Conservation (phyloP, 495 filamentous ascomycete species). For the Daldinia decipiens region DNA sequence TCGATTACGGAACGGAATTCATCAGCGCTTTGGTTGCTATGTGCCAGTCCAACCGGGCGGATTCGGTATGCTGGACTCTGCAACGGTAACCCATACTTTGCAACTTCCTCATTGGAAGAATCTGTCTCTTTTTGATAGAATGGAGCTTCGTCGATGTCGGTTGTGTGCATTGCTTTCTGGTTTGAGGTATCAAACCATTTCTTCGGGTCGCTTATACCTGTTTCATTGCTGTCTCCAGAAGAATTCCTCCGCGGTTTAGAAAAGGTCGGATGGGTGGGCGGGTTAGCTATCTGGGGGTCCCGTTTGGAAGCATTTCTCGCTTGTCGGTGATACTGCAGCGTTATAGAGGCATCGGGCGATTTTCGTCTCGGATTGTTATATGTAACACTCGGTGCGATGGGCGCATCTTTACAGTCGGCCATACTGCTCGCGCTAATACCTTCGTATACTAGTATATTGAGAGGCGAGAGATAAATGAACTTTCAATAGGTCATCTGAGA, state of each 20-base stretch:
- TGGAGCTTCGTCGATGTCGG: constrained; percentile 62
- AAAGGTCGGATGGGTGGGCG: constrained; percentile 3
- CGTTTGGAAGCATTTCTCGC: constrained; percentile 49
- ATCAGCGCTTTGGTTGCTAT: constrained; percentile 44
- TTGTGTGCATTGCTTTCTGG: constrained; percentile 49
- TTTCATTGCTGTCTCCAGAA: constrained; percentile 56
- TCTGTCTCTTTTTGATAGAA: constrained; percentile 61
- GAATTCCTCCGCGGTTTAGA: constrained; percentile 49
- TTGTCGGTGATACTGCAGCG: constrained; percentile 53
- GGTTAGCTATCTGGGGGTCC: constrained; percentile 4
- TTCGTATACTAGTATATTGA: constrained; percentile 33
- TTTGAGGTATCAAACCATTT: constrained; percentile 62
- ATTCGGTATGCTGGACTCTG: constrained; percentile 40
- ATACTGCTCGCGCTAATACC: constrained; percentile 39
- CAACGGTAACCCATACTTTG: constrained; percentile 25
- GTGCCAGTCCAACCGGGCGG: constrained; percentile 47
- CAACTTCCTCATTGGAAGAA: constrained; percentile 54
- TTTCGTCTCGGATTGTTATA: constrained; percentile 54
- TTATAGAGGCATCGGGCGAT: constrained; percentile 53
- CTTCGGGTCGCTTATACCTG: constrained; percentile 52
- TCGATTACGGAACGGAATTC: constrained; percentile 65
- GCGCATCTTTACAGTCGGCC: constrained; percentile 40
- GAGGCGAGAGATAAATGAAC: background rate
- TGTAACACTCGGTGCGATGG: constrained; percentile 43
- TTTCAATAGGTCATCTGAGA: constrained; percentile 20